Evolutionary conservation across 768 basidiomycete genomes (phyloP).

Genomic region (Tulasnella sp.): DNA sequence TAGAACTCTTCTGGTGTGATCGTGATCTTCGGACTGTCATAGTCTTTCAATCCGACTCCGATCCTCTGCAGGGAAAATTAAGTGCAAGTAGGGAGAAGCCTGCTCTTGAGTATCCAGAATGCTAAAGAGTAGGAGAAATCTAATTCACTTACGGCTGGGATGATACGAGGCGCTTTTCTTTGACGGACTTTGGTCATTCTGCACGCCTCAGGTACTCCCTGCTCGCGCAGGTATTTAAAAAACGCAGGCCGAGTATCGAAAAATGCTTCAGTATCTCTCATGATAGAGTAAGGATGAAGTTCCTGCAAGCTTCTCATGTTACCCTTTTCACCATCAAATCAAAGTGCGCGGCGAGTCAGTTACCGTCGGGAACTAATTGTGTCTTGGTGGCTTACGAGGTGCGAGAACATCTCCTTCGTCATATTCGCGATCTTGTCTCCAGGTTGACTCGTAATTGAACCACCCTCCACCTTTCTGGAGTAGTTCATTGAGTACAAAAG

Average conservation of each 20-base stretch:
- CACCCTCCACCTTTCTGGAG: constrained; percentile 32
- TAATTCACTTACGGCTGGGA: neutral
- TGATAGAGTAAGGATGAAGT: neutral
- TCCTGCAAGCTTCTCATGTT: no score
- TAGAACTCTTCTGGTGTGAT: neutral
- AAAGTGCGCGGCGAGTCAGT: no score
- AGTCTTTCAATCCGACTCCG: neutral
- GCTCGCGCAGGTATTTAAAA: neutral
- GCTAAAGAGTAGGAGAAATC: no score
- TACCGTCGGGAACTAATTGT: no score
- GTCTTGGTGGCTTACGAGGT: neutral
- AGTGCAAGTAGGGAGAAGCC: no score
- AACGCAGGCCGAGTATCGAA: neutral
- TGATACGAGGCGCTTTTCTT: neutral
- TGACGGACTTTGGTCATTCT: neutral
- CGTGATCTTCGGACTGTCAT: neutral
- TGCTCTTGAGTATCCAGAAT: no score
- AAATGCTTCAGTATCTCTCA: neutral
- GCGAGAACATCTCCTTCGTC: neutral
- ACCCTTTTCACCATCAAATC: no score
- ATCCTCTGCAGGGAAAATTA: neutral
- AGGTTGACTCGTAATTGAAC: neutral
- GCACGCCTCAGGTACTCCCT: constrained; percentile 1
- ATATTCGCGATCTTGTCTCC: neutral
- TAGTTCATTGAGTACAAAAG: constrained; percentile 53